Percentiles rank a stretch among this genome's conserved stretches.
Evolutionary conservation across 768 basidiomycete species (phyloP).

Genomic region (Chalciporus chontae): DNA sequence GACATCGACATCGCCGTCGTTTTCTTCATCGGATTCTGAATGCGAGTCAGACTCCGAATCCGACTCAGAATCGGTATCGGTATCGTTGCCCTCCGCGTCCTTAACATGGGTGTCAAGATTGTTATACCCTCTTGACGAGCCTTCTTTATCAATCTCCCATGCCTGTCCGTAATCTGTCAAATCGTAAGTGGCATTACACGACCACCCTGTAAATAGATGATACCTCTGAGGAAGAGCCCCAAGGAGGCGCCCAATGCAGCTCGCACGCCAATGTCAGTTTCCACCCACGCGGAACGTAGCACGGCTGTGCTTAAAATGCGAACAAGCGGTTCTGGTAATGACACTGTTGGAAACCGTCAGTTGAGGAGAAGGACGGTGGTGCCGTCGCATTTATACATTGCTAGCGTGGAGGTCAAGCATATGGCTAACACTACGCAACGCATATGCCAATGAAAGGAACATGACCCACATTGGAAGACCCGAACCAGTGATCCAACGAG

Average conservation of each 20-base stretch:
- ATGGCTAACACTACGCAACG: neutral
- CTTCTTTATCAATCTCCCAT: conserved; percentile 45
- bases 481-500: conserved; percentile 42
- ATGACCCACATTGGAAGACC: conserved; percentile 41
- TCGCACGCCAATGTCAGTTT: conserved; percentile 69
- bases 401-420: neutral
- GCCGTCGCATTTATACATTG: neutral
- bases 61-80: conserved; percentile 29
- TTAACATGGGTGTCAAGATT: conserved; percentile 28
- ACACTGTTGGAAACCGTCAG: conserved; percentile 15
- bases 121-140: conserved; percentile 9
- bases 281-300: conserved; percentile 67
- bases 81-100: conserved; percentile 29
- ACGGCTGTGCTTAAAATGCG: conserved; percentile 52
- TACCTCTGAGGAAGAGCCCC: conserved; percentile 70
- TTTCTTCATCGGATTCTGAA: conserved; percentile 17
- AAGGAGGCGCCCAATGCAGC: conserved; percentile 66
- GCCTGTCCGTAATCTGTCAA: conserved; percentile 57
- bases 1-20: conserved; percentile 35
- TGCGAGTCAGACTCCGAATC: conserved; percentile 29
- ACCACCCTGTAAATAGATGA: neutral
- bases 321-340: conserved; percentile 31
- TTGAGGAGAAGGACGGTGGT: conserved; percentile 2
- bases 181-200: neutral
- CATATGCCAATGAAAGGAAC: neutral